Evolutionary conservation across 2,329 filamentous ascomycete species (phyloP), one percentile per base, ranked within the genome.

Genomic region (Aspergillus sp.): DNA sequence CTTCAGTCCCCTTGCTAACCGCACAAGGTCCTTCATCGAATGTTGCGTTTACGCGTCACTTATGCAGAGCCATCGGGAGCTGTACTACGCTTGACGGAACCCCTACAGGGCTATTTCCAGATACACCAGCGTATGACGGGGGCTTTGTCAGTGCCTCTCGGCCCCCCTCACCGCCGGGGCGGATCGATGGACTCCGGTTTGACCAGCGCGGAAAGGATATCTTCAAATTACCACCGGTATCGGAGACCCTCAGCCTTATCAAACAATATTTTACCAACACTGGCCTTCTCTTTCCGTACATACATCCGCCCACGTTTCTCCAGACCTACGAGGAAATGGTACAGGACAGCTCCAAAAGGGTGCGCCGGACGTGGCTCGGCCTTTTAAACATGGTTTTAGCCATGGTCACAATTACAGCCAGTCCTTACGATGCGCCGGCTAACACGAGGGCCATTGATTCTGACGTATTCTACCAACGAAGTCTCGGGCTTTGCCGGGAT

Each of bases 321-420:
- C 61, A 68, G 13, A 68, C 68, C 8, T 73, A 70, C 45, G 47
- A 47, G 9, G 58, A 66, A 7, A 12, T 55, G 37, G 48, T 57
- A 3, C 48, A 50, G 8, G 24, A 27, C 24, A 67, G 65, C 19
- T 65, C 65, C 13, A 61, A 53, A 3, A 64, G 58, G 9, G 64
- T 69, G 6, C 62, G 70, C 3, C 61, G 66, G 33, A 70, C 67
- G 0, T 73, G 70, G 70, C 62, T 73, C n/a, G 70, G 69, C 4
- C 40, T 71, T 2, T 52, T 73, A 9, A 71, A 71, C 30, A 68
- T 71, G 49, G 59, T 72, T 1, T 56, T 73, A 6, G 70, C 70
- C 4, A 71, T 70, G 63, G 61, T 65, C 1, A 55, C n/a, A 3
- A 13, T 44, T 6, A 55, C 52, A 6, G 39, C 44, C 1, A 9